Base-by-base conservation (phyloP, 2,329 filamentous ascomycete genomes). In the Chlorencoelia australis region DNA sequence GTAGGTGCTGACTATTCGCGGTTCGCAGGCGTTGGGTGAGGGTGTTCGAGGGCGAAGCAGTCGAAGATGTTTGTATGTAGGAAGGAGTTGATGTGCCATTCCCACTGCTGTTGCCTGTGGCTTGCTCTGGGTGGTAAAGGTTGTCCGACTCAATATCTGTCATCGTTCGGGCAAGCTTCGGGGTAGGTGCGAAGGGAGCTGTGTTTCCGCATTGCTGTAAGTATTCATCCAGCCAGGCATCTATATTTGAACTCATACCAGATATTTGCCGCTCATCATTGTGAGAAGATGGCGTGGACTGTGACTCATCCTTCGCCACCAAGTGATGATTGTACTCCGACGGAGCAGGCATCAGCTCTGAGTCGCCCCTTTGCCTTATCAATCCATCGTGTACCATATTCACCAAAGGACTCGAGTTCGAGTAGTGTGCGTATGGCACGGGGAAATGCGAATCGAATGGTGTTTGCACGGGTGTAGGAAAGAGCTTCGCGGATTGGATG, bases 81-180 rank as follows among this genome's bases (percentile, higher is more conserved):
- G 56, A 52, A 3, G 75, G 63, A 4, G 74, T 63, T 0, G 73
- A 69, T 1, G 71, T 71, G 51, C 78, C 67, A 21, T 65, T 67
- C 42, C 78, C 76, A 49, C 68, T 71, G n/a, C n/a, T n/a, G 11
- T 7, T 11, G 11, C 7, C 11, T 11, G 21, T 7, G 7, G 21
- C 21, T 7, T 7, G 7, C 11, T 7, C 7, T 1, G 82, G 79
- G 49, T 80, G 87, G 66, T 84, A 94, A 1, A 94, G 70, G 58
- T 91, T 85, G 57, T 94, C 88, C 51, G 76, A 72, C 53, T 83
- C 89, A 33, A 85, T 72, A 53, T 93, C 86, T 13, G 86, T 89
- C 63, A 91, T 85, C 1, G 87, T 91, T 39, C 86, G 73, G 48
- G 87, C 80, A 45, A 94, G 72, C 60, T 89, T 91, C 17, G 87